A percentile compares a stretch with the other conserved stretches of the same genome.
Conservation (phyloP, 208 protist genomes). For the Trypanosoma scelopori region DNA sequence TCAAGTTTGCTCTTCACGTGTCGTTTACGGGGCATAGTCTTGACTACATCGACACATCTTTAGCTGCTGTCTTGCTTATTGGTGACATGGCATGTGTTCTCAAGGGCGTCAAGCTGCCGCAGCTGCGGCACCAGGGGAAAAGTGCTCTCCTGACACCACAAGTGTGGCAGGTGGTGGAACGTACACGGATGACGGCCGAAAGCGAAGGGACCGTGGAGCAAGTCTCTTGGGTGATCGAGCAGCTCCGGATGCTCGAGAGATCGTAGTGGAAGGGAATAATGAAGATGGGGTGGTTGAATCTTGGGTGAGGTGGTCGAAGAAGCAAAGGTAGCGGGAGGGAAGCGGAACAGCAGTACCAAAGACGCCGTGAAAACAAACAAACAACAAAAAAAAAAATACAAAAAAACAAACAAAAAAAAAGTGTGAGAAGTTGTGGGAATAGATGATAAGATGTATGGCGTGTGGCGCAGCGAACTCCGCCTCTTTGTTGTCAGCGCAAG, state of each 20-base stretch:
- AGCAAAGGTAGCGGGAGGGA: no score
- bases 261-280: constrained; percentile 5
- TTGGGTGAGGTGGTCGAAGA: no score
- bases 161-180: constrained; percentile 37
- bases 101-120: constrained; percentile 29
- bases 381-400: no score
- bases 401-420: no score
- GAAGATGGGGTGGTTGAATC: neutral
- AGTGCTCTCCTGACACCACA: constrained; percentile 48
- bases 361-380: neutral
- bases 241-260: constrained; percentile 43
- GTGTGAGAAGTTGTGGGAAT: no score
- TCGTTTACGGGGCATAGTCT: constrained; percentile 28
- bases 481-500: no score
- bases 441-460: no score
- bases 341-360: neutral
- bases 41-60: constrained; percentile 57
- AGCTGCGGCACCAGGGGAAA: constrained; percentile 65
- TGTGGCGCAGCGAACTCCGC: no score
- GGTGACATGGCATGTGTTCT: constrained; percentile 85
- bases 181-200: constrained; percentile 23
- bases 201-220: constrained; percentile 54
- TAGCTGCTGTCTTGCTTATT: constrained; percentile 68
- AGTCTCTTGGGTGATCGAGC: constrained; percentile 60
- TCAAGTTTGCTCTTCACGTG: constrained; percentile 69